These are phyloP conservation scores for Suhomyces canberraensis DNA, from an alignment of 805 yeast genomes.

Conservation along the genomic window DNA sequence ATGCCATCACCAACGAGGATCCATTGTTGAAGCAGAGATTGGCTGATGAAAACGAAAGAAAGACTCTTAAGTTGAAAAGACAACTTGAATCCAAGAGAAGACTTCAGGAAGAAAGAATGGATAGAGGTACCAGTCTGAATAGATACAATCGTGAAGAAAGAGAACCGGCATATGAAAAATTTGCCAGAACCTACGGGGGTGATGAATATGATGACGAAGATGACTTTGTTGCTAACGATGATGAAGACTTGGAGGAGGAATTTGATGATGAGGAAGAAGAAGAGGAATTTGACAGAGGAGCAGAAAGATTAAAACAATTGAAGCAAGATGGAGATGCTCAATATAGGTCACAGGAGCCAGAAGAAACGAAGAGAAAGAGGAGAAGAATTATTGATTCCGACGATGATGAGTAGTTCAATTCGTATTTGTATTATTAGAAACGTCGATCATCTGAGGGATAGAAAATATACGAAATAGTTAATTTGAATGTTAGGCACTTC, in stretches of 20 bases:
- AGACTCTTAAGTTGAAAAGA: conserved; percentile 59
- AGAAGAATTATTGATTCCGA: conserved; percentile 50
- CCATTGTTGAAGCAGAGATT: conserved; percentile 67
- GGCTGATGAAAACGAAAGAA: conserved; percentile 59
- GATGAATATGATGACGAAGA: conserved; percentile 38
- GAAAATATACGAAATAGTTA: too few relatives aligned
- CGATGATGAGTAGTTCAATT: conserved; percentile 41
- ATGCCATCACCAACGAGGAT: conserved; percentile 56
- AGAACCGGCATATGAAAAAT: conserved; percentile 38
- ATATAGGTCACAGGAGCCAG: conserved; percentile 36
- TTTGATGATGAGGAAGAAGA: conserved; percentile 42
- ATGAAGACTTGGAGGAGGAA: conserved; percentile 28
- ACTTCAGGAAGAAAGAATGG: conserved; percentile 57
- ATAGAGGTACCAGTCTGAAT: conserved; percentile 41
- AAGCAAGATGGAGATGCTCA: conserved; percentile 56
- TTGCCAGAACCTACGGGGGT: conserved; percentile 35
- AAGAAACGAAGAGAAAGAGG: conserved; percentile 36
- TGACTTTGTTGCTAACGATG: conserved; percentile 44
- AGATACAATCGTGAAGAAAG: conserved; percentile 13
- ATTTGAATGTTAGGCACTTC: too few relatives aligned
- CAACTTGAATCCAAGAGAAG: conserved; percentile 61
- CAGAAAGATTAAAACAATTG: conserved; percentile 53
- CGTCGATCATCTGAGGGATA: too few relatives aligned
- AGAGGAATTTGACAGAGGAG: conserved; percentile 50
- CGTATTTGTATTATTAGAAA: neutral